Evolutionary conservation across 352 stramenopile species (phyloP).

Genomic region (Aphanomyces stellatus): DNA sequence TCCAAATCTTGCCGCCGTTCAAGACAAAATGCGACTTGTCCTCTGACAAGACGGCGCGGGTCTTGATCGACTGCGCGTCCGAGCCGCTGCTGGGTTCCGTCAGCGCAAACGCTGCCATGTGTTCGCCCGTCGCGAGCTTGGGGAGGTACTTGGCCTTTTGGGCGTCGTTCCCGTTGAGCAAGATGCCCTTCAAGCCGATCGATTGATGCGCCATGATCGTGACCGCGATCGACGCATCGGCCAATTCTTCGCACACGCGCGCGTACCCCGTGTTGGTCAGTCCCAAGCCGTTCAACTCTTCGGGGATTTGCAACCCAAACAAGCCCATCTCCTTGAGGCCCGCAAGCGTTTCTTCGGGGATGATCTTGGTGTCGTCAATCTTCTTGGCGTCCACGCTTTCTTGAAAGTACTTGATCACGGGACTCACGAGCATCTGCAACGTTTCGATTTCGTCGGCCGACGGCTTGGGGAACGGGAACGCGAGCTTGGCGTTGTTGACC

Average conservation of each 20-base stretch:
- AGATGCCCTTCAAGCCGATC: slow-evolving; percentile 80
- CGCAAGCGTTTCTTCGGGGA: slow-evolving; percentile 54
- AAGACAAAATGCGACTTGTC: slow-evolving; percentile 88
- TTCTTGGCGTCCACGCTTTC: slow-evolving; percentile 44
- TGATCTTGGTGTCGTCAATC: slow-evolving; percentile 79
- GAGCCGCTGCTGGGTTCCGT: slow-evolving; percentile 88
- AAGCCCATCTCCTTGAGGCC: slow-evolving; percentile 80
- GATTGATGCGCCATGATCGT: slow-evolving; percentile 85
- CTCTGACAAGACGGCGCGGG: slow-evolving; percentile 79
- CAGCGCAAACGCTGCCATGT: slow-evolving; percentile 80
- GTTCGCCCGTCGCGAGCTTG: slow-evolving; percentile 81
- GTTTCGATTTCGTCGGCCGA: slow-evolving; percentile 67
- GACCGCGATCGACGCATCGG: slow-evolving; percentile 62
- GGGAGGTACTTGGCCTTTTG: slow-evolving; percentile 85
- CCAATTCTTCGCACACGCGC: slow-evolving; percentile 79
- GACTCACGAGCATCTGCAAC: slow-evolving; percentile 77
- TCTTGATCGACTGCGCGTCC: slow-evolving; percentile 87
- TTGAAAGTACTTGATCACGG: slow-evolving; percentile 70
- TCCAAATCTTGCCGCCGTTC: slow-evolving; percentile 96
- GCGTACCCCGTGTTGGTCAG: slow-evolving; percentile 81
- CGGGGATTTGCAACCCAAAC: slow-evolving; percentile 79
- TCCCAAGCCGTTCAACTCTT: slow-evolving; percentile 65
- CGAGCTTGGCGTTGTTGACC: slow-evolving; percentile 67
- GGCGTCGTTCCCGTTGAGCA: slow-evolving; percentile 76
- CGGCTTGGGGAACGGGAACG: slow-evolving; percentile 71